Evolutionary conservation across 75 land plant species (phyloP).

Genomic region (Sequoia sempervirens): DNA sequence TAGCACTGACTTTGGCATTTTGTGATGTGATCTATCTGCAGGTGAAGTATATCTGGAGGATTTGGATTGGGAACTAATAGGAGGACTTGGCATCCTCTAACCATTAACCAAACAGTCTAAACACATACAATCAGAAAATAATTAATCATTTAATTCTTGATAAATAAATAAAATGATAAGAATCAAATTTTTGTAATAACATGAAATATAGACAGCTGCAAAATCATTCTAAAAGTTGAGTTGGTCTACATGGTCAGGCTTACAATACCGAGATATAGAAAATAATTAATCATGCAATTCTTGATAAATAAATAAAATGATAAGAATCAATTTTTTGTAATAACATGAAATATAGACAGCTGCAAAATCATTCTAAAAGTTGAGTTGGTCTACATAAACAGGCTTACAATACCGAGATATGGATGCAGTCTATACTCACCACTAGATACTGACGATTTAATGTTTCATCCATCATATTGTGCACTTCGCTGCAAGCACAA

Average conservation of each 20-base stretch:
- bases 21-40: not conserved
- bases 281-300: too few species aligned
- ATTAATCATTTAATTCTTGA: not conserved
- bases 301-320: too few species aligned
- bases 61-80: not conserved
- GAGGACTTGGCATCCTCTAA: not conserved
- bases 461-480: constrained; percentile 78
- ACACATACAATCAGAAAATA: not conserved
- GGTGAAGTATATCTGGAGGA: not conserved
- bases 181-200: not conserved
- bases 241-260: not conserved
- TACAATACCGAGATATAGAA: not conserved
- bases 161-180: not conserved
- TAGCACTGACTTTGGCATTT: not conserved
- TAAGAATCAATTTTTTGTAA: too few species aligned
- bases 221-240: not conserved
- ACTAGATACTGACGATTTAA: constrained; percentile 62
- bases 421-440: constrained; percentile 29
- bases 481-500: constrained; percentile 63
- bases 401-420: not conserved
- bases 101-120: not conserved
- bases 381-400: not conserved
- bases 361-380: not conserved
- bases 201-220: not conserved
- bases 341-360: too few species aligned